Percentiles rank a stretch among this genome's conserved stretches.
phyloP scores from a whole-genome alignment of 192 early-diverging fungal species.

The Podila minutissima region DNA sequence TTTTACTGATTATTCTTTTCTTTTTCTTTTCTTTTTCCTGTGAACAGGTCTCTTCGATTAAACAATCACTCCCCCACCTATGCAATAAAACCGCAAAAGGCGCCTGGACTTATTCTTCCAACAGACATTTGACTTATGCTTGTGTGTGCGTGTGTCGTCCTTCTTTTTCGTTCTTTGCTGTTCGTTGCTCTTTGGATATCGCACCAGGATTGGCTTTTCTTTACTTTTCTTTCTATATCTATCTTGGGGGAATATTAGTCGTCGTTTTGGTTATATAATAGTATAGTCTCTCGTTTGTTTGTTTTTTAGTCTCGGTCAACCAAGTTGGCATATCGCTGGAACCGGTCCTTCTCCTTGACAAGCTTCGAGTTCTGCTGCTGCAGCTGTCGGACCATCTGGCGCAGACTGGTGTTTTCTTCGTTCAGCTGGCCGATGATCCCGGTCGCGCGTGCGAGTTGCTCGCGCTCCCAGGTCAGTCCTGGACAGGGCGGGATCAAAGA shows the following conservation, averaged over 20 bases:
- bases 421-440: constrained; percentile 46
- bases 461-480: constrained; percentile 45
- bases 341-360: constrained; percentile 39
- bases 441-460: constrained; percentile 30
- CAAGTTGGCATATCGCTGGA: constrained; percentile 40
- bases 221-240: not conserved
- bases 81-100: constrained; percentile 30
- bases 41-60: constrained; percentile 31
- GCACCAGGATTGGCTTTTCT: too few relatives aligned
- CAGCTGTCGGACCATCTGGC: constrained; percentile 41
- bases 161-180: not conserved
- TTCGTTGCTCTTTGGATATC: too few relatives aligned
- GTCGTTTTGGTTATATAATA: not conserved
- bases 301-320: constrained; percentile 15
- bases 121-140: not conserved
- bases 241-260: not conserved
- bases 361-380: constrained; percentile 29
- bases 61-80: constrained; percentile 31
- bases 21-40: not conserved
- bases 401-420: constrained; percentile 40
- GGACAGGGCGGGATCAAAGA: constrained; percentile 18
- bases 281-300: not conserved
- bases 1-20: not conserved
- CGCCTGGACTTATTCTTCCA: not conserved
- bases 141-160: not conserved